These are phyloP conservation scores for Monilinia vaccinii-corymbosi DNA, from an alignment of 2,329 filamentous ascomycete species.

Conservation along the genomic window DNA sequence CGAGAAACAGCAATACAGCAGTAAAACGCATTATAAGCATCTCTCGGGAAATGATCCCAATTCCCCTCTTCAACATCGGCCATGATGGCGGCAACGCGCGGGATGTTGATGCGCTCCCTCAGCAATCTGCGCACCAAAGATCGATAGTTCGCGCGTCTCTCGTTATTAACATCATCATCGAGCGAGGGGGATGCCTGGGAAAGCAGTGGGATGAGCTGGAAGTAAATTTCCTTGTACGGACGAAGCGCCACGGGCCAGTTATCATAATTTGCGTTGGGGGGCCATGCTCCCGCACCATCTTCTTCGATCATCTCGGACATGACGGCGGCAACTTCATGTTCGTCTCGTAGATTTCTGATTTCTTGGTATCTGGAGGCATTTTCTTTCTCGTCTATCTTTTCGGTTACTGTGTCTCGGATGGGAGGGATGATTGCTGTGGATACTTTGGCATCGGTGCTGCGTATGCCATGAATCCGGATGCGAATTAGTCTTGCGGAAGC, in stretches of 20 bases:
- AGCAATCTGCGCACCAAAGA: not conserved
- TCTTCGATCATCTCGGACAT: not conserved
- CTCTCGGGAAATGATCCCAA: not conserved
- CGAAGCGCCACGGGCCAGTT: not conserved
- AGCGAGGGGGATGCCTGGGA: not conserved
- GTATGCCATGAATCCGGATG: not conserved
- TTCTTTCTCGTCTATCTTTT: not conserved
- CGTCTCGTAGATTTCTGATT: not conserved
- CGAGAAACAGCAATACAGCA: constrained; percentile 5
- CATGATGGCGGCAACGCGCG: not conserved
- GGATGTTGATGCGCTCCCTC: not conserved
- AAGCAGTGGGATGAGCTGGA: not conserved
- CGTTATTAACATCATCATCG: not conserved
- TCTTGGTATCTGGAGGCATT: constrained; percentile 2
- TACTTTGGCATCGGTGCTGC: not conserved
- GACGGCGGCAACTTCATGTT: not conserved
- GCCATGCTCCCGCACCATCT: constrained; percentile 9
- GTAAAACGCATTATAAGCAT: constrained; percentile 8
- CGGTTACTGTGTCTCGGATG: not conserved
- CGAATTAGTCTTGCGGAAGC: not conserved
- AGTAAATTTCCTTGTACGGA: not conserved
- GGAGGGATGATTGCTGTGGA: not conserved
- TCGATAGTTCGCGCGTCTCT: not conserved
- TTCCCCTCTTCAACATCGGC: not conserved
- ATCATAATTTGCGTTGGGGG: constrained; percentile 3